phyloP scores from a whole-genome alignment of 345 rosid species.

The Corchorus olitorius region DNA sequence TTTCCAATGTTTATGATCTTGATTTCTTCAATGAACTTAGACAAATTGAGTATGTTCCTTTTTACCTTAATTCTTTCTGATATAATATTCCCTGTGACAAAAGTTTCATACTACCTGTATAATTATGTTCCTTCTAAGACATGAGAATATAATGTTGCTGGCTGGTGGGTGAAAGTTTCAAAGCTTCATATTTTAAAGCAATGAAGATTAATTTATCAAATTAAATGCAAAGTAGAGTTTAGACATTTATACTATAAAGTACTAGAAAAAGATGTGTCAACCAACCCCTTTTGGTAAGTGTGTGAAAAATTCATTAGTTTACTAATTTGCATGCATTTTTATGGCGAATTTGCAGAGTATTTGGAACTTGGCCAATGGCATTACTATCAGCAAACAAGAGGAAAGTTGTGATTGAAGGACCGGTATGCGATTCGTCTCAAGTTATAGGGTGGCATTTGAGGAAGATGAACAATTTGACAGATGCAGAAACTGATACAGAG shows the following conservation, averaged over 20 bases:
- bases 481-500: slow-evolving; percentile 12
- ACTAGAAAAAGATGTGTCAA: not conserved
- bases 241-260: no score
- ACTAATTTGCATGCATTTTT: not conserved
- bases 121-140: not conserved
- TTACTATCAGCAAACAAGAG: slow-evolving; percentile 59
- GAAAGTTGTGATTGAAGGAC: slow-evolving; percentile 75
- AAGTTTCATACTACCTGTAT: not conserved
- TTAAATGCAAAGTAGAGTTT: not conserved
- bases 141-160: not conserved
- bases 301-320: not conserved
- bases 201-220: not conserved
- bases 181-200: not conserved
- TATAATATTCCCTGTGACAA: not conserved
- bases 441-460: slow-evolving; percentile 87
- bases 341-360: slow-evolving; percentile 46
- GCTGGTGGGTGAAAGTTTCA: not conserved
- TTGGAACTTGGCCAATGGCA: slow-evolving; percentile 94
- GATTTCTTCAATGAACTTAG: slow-evolving; percentile 78
- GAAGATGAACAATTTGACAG: slow-evolving; percentile 54
- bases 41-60: slow-evolving; percentile 65
- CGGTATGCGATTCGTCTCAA: slow-evolving; percentile 77
- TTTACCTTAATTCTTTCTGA: not conserved
- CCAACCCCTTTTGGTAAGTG: not conserved
- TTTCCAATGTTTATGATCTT: slow-evolving; percentile 78